Evolutionary conservation across 179 eudicot species (phyloP).

Genomic region (Vitellaria paradoxa): DNA sequence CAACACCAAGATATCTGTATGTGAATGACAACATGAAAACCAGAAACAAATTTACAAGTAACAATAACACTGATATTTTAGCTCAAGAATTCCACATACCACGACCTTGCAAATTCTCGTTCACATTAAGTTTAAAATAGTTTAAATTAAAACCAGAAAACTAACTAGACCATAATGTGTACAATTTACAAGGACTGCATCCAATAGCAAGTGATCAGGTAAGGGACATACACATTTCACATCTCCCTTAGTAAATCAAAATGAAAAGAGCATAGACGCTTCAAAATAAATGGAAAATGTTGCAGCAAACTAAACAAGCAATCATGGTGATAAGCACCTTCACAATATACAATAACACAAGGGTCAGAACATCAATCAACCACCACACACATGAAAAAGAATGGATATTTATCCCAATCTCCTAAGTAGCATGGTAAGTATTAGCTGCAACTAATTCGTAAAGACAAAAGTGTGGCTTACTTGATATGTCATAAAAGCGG

Average conservation of each 20-base stretch:
- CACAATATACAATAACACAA: not conserved
- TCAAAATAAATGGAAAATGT: not conserved
- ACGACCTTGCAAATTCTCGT: not conserved
- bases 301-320: not conserved
- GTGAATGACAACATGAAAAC: not conserved
- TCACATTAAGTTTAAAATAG: not conserved
- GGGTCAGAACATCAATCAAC: not conserved
- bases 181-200: not conserved
- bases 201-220: not conserved
- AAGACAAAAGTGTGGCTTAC: constrained; percentile 28
- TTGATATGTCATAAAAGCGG: constrained; percentile 67
- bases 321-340: not conserved
- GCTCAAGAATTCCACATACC: not conserved
- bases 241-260: not conserved
- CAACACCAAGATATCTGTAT: not conserved
- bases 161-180: not conserved
- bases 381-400: not conserved
- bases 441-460: not conserved
- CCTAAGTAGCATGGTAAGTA: not conserved
- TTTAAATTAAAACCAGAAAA: not conserved
- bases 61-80: not conserved
- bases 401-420: not conserved
- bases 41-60: not conserved
- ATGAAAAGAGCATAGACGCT: not conserved
- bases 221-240: not conserved